Percentiles rank a stretch among this genome's conserved stretches.
phyloP scores from a whole-genome alignment of 2,329 filamentous ascomycete species.

The Plectosphaerella cucumerina region DNA sequence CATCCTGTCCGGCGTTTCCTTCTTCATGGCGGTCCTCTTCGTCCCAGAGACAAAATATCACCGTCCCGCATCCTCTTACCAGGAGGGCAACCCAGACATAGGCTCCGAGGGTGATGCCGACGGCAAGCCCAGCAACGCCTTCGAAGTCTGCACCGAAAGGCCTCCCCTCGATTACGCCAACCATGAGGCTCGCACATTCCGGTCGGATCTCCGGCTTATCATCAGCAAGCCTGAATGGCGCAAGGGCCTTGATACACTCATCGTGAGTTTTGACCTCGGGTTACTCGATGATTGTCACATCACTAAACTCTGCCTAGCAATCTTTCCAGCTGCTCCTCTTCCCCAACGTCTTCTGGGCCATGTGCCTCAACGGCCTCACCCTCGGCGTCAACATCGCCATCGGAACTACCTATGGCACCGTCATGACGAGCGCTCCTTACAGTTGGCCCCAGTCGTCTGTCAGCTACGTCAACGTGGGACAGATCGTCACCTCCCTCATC shows the following conservation, averaged over 20 bases:
- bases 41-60: slow-evolving; percentile 15
- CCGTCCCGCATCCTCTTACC: slow-evolving; percentile 5
- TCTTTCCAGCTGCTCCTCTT: slow-evolving; percentile 10
- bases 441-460: slow-evolving; percentile 10
- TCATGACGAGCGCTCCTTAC: slow-evolving; percentile 15
- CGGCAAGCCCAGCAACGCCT: neutral
- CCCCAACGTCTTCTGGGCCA: slow-evolving; percentile 16
- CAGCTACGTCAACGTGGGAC: slow-evolving; percentile 14
- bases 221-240: slow-evolving; percentile 13
- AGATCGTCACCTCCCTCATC: slow-evolving; percentile 14
- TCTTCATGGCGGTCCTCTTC: slow-evolving; percentile 11
- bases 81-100: neutral
- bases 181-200: slow-evolving; percentile 11
- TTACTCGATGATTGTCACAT: too few relatives aligned
- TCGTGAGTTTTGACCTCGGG: too few relatives aligned
- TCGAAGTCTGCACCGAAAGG: slow-evolving; percentile 4
- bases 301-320: slow-evolving; percentile 13
- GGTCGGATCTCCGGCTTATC: slow-evolving; percentile 16
- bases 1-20: slow-evolving; percentile 10
- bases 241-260: neutral
- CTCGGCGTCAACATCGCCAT: slow-evolving; percentile 19
- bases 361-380: slow-evolving; percentile 17
- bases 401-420: slow-evolving; percentile 14
- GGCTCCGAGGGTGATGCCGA: neutral
- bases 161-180: slow-evolving; percentile 8